These are phyloP conservation scores for Apiospora marii DNA, from an alignment of 2,329 filamentous ascomycete genomes.

Conservation along the genomic window DNA sequence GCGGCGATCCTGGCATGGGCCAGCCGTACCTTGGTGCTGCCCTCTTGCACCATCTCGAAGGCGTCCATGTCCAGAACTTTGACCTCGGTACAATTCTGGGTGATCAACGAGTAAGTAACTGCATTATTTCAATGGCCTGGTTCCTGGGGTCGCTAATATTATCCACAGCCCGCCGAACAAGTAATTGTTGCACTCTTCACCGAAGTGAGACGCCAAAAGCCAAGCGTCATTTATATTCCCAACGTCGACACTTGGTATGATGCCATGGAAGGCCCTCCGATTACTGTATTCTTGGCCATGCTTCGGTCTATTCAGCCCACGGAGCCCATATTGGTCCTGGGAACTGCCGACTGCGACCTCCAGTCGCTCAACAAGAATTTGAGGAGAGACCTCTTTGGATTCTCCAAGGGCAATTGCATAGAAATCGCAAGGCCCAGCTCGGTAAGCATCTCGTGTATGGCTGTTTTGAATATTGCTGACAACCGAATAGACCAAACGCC, in stretches of 20 bases:
- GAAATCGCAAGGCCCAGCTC: slow-evolving; percentile 72
- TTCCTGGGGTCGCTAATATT: slow-evolving; percentile 34
- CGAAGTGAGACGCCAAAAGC: slow-evolving; percentile 92
- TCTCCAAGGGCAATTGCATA: slow-evolving; percentile 80
- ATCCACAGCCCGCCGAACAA: slow-evolving; percentile 74
- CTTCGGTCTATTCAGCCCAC: slow-evolving; percentile 85
- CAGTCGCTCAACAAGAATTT: slow-evolving; percentile 69
- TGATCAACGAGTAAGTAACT: slow-evolving; percentile 73
- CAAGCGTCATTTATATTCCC: slow-evolving; percentile 94
- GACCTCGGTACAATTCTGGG: slow-evolving; percentile 87
- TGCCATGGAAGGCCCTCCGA: slow-evolving; percentile 66
- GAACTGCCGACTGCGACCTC: slow-evolving; percentile 77
- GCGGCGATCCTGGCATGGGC: slow-evolving; percentile 88
- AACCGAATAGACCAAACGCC: slow-evolving; percentile 62
- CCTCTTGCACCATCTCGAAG: slow-evolving; percentile 89
- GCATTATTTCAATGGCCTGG: background rate
- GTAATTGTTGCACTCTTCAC: slow-evolving; percentile 90
- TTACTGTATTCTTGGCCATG: slow-evolving; percentile 85
- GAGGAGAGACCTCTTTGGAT: slow-evolving; percentile 83
- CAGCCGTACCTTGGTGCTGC: slow-evolving; percentile 89
- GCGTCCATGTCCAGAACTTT: slow-evolving; percentile 92
- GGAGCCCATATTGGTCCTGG: slow-evolving; percentile 87
- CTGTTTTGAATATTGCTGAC: slow-evolving; percentile 5
- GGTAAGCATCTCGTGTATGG: slow-evolving; percentile 51
- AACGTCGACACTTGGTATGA: slow-evolving; percentile 88